Evolutionary conservation across 306 rosid species (phyloP).

Genomic region (Lupinus albus): DNA sequence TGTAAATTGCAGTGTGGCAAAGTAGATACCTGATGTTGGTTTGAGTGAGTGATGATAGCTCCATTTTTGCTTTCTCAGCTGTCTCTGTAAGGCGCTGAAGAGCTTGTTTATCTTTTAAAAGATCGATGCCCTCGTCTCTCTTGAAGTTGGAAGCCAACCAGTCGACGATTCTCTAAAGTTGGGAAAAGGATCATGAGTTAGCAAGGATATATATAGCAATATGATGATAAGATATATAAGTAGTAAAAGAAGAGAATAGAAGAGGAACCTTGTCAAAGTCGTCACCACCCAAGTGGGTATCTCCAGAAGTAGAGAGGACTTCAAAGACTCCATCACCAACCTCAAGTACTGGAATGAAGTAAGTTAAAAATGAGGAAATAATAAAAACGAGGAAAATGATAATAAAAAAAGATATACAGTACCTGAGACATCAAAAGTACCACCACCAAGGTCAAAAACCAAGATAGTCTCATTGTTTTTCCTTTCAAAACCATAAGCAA

Average conservation of each 20-base stretch:
- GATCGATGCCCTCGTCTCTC: slow-evolving; percentile 87
- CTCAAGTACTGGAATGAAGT: slow-evolving; percentile 64
- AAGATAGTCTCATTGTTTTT: slow-evolving; percentile 91
- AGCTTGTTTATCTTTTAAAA: slow-evolving; percentile 94
- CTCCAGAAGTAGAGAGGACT: slow-evolving; percentile 96
- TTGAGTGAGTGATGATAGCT: slow-evolving; percentile 87
- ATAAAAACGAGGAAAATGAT: too few relatives aligned
- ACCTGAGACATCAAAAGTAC: slow-evolving; percentile 99
- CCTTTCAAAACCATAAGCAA: slow-evolving; percentile 95
- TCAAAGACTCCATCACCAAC: slow-evolving; percentile 99
- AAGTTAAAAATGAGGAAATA: neutral
- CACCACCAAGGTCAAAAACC: slow-evolving; percentile 99
- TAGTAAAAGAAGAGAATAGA: neutral
- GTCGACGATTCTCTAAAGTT: slow-evolving; percentile 83
- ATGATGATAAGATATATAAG: neutral
- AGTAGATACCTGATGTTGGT: slow-evolving; percentile 75
- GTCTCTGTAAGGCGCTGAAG: slow-evolving; percentile 98
- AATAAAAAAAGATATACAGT: too few relatives aligned
- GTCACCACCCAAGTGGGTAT: slow-evolving; percentile 97
- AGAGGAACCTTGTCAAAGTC: slow-evolving; percentile 83
- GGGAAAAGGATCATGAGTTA: neutral
- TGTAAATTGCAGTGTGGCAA: neutral
- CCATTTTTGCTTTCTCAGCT: slow-evolving; percentile 97
- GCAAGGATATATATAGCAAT: slow-evolving; percentile 7
- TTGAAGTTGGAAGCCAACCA: slow-evolving; percentile 81